Evolutionary conservation across 768 basidiomycete species (phyloP).

Genomic region (Xerocomus potaroensis): DNA sequence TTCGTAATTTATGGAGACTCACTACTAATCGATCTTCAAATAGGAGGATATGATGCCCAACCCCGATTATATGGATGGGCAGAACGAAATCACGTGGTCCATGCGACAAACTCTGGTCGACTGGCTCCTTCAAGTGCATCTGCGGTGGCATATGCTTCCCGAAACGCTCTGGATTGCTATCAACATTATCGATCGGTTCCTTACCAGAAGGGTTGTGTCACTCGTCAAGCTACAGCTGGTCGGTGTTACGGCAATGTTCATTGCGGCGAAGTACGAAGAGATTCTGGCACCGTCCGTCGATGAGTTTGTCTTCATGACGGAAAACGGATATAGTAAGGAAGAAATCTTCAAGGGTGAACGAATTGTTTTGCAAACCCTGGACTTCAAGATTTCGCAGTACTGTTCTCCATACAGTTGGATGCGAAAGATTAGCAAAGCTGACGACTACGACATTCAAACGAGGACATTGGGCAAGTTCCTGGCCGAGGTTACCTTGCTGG

Average conservation of each 20-base stretch:
- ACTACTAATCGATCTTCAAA: slow-evolving; percentile 20
- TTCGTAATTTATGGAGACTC: background rate
- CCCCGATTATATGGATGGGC: slow-evolving; percentile 89
- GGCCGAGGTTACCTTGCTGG: slow-evolving; percentile 92
- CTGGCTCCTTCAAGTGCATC: slow-evolving; percentile 96
- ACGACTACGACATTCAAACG: slow-evolving; percentile 98
- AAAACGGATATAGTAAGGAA: slow-evolving; percentile 88
- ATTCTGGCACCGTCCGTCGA: slow-evolving; percentile 95
- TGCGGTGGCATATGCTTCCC: slow-evolving; percentile 98
- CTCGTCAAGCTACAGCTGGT: slow-evolving; percentile 92
- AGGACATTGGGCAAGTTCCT: slow-evolving; percentile 96
- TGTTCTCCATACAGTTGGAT: slow-evolving; percentile 99
- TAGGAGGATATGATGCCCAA: slow-evolving; percentile 88
- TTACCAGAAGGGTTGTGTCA: slow-evolving; percentile 83
- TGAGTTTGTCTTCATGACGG: slow-evolving; percentile 99
- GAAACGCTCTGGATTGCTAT: slow-evolving; percentile 99
- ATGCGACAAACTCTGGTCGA: slow-evolving; percentile 98
- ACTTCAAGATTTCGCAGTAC: slow-evolving; percentile 94
- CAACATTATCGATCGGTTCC: slow-evolving; percentile 93
- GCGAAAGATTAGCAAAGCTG: slow-evolving; percentile 96
- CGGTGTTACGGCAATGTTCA: slow-evolving; percentile 98
- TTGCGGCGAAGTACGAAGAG: slow-evolving; percentile 99
- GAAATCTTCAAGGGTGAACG: slow-evolving; percentile 98
- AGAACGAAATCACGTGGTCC: slow-evolving; percentile 87
- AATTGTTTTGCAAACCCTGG: slow-evolving; percentile 91